Percentiles rank a stretch among this genome's conserved stretches.
Evolutionary conservation across 1,284 basidiomycete genomes (phyloP).

Genomic region (Irpex sp.): DNA sequence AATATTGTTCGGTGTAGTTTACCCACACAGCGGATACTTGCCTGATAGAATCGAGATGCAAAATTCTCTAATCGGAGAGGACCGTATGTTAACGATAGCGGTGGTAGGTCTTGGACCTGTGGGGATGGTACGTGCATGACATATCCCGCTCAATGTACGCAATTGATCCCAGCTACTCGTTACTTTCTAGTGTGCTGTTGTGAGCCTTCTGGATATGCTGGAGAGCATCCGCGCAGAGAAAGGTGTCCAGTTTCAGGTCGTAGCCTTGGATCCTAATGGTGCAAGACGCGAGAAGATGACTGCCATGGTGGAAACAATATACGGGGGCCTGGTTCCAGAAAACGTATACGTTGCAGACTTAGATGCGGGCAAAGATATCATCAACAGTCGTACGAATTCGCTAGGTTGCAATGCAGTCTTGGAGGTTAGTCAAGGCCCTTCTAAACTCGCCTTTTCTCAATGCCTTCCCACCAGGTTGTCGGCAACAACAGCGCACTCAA

Average conservation of each 20-base stretch:
- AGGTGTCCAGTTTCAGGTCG: conserved; percentile 43
- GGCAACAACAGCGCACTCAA: conserved; percentile 70
- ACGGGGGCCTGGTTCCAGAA: conserved; percentile 8
- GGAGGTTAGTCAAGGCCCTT: conserved; percentile 43
- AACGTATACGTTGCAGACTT: conserved; percentile 40
- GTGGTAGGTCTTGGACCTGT: conserved; percentile 76
- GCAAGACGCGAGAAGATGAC: conserved; percentile 54
- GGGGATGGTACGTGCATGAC: conserved; percentile 46
- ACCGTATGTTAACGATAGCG: conserved; percentile 54
- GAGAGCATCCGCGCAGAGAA: conserved; percentile 30
- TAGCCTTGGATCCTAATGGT: conserved; percentile 62
- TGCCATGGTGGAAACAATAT: conserved; percentile 50
- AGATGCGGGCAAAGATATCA: conserved; percentile 46
- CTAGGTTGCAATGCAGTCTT: conserved; percentile 63
- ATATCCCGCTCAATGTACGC: neutral
- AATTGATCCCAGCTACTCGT: neutral
- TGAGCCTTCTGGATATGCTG: conserved; percentile 64
- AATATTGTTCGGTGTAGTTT: conserved; percentile 51
- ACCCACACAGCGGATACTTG: conserved; percentile 43
- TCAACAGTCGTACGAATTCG: conserved; percentile 49
- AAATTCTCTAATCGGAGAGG: conserved; percentile 26
- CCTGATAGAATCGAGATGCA: conserved; percentile 21
- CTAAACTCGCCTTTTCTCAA: neutral
- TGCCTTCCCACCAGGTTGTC: conserved; percentile 56
- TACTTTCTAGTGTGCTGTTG: conserved; percentile 45